These are phyloP conservation scores for Phialocephala sp. DNA, from an alignment of 2,329 filamentous ascomycete genomes.

Conservation along the genomic window DNA sequence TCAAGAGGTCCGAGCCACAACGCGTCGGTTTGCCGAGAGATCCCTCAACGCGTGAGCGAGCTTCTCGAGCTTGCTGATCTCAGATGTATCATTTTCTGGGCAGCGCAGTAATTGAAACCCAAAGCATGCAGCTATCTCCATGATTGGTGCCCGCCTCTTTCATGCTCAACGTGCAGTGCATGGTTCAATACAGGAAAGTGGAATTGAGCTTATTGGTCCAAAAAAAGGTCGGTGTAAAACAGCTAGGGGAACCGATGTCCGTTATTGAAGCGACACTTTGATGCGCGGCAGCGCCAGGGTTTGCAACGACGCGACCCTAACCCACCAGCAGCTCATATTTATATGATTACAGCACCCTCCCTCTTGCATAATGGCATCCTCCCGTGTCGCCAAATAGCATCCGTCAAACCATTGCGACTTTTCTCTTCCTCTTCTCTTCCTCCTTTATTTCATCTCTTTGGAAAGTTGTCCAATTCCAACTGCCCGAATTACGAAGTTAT, in stretches of 20 bases:
- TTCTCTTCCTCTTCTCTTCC: background rate
- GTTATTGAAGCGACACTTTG: background rate
- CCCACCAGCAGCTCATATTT: background rate
- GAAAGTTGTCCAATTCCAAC: background rate
- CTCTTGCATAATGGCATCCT: background rate
- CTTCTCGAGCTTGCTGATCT: background rate
- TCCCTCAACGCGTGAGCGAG: background rate
- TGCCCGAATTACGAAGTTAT: constrained; percentile 5
- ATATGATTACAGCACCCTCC: background rate
- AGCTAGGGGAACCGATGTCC: background rate
- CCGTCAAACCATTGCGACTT: background rate
- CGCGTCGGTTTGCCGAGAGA: background rate
- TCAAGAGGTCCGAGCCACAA: background rate
- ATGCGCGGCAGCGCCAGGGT: background rate
- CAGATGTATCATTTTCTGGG: background rate
- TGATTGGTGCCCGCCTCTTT: constrained; percentile 5
- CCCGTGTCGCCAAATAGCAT: background rate
- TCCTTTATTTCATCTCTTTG: background rate
- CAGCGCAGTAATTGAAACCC: background rate
- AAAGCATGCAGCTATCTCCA: background rate
- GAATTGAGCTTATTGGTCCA: background rate
- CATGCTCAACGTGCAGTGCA: background rate
- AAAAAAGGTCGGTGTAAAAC: constrained; percentile 1
- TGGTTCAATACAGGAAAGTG: background rate
- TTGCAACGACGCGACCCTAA: background rate